Percentiles rank a stretch among this genome's conserved stretches.
Evolutionary conservation across 1,284 basidiomycete species (phyloP).

Genomic region (Ceratobasidium theobromae): DNA sequence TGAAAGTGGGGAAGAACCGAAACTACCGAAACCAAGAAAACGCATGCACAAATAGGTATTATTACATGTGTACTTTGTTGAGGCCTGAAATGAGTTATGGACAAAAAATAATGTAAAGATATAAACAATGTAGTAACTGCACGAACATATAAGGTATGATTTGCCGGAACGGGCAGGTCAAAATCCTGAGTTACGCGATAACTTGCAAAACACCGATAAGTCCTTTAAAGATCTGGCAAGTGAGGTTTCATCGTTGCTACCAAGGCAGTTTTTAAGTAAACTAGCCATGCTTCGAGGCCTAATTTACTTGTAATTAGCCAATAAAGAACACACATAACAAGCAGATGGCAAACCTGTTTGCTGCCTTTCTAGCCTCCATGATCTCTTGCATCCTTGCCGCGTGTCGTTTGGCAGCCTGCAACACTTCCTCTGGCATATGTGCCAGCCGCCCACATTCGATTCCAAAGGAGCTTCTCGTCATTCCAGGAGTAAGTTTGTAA

Average conservation of each 20-base stretch:
- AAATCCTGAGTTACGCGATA: background rate
- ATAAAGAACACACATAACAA: too few relatives aligned
- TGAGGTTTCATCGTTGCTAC: background rate
- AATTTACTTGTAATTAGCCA: background rate
- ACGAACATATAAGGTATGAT: too few relatives aligned
- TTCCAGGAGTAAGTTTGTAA: constrained; percentile 70
- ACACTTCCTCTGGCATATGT: constrained; percentile 67
- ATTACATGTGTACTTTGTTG: background rate
- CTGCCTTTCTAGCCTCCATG: constrained; percentile 45
- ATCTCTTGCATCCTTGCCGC: constrained; percentile 58
- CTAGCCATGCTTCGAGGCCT: constrained; percentile 18
- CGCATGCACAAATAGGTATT: constrained; percentile 2
- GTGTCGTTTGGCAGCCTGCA: constrained; percentile 59
- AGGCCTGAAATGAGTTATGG: background rate
- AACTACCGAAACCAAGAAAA: constrained; percentile 6
- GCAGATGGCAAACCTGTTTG: constrained; percentile 33
- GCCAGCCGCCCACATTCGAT: constrained; percentile 90
- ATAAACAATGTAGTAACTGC: too few relatives aligned
- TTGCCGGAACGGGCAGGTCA: too few relatives aligned
- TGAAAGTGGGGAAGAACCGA: constrained; percentile 42
- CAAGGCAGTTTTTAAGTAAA: constrained; percentile 3
- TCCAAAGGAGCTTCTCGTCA: constrained; percentile 82
- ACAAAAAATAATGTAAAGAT: background rate
- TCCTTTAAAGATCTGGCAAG: background rate
- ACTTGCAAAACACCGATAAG: constrained; percentile 12